phyloP scores from a whole-genome alignment of 148 eudicot species.

The Rheum nobile region DNA sequence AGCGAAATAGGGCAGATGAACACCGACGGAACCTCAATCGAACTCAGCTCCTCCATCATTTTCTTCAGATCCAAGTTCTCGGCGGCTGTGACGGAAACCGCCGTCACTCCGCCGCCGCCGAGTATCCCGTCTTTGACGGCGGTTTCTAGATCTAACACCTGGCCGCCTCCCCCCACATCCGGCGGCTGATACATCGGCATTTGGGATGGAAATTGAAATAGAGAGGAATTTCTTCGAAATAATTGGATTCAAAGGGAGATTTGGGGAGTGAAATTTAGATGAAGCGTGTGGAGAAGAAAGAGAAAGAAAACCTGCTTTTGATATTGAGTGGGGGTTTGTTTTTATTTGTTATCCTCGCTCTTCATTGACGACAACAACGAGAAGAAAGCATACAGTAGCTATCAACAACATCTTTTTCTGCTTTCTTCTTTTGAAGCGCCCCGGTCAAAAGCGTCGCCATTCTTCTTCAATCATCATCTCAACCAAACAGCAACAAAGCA shows the following conservation, averaged over 20 bases:
- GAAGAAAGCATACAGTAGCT: not conserved
- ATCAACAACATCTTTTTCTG: conserved; percentile 1
- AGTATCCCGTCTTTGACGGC: conserved; percentile 71
- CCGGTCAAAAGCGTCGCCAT: conserved; percentile 30
- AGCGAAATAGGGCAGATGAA: conserved; percentile 85
- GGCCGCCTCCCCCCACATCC: conserved; percentile 52
- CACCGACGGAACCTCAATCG: conserved; percentile 51
- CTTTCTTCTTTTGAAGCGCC: conserved; percentile 2
- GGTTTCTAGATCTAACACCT: conserved; percentile 59
- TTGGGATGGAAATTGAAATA: not conserved
- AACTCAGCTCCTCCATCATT: conserved; percentile 58
- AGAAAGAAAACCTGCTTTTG: not conserved
- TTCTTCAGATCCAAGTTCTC: conserved; percentile 66
- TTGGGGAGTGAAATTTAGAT: not conserved
- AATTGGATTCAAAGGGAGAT: not conserved
- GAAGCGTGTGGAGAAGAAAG: conserved; percentile 7
- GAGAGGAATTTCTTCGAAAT: not conserved
- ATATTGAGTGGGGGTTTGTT: not conserved
- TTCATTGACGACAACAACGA: not conserved
- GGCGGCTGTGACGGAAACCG: conserved; percentile 4
- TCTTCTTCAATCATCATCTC: conserved; percentile 24
- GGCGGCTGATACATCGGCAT: conserved; percentile 50
- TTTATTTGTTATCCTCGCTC: not conserved
- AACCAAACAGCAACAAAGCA: conserved; percentile 30
- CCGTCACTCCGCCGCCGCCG: conserved; percentile 28